These are phyloP conservation scores for Solanum virginianum DNA, from an alignment of 257 asterid genomes.

Conservation along the genomic window DNA sequence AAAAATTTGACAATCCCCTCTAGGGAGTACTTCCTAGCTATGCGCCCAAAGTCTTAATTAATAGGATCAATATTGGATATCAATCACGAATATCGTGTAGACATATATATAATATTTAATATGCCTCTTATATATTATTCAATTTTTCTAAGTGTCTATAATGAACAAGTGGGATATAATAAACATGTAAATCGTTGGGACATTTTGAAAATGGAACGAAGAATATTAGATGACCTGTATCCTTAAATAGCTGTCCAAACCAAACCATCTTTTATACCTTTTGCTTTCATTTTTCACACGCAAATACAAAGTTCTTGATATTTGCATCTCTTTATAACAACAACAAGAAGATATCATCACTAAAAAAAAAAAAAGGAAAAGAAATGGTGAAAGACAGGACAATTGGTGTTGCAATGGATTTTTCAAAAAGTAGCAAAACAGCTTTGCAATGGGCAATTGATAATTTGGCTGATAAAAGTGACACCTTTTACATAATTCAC, in stretches of 20 bases:
- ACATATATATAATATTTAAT: background rate
- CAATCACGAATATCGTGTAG: background rate
- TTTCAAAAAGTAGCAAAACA: constrained; percentile 76
- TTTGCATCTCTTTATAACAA: background rate
- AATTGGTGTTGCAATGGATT: constrained; percentile 83
- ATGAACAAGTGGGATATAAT: background rate
- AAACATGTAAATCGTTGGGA: background rate
- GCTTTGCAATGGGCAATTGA: constrained; percentile 78
- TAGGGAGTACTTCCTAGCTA: background rate
- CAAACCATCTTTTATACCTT: background rate
- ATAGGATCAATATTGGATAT: background rate
- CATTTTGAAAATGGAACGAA: background rate
- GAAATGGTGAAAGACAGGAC: constrained; percentile 65
- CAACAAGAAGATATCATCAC: background rate
- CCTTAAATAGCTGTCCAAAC: background rate
- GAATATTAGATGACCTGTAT: background rate
- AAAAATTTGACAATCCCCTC: too few relatives aligned
- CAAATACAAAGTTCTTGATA: background rate
- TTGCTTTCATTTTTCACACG: background rate
- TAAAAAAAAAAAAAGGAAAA: constrained; percentile 13
- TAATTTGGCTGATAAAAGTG: constrained; percentile 68
- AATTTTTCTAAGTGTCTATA: background rate
- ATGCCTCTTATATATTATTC: background rate
- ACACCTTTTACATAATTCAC: constrained; percentile 50
- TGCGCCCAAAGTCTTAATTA: background rate